Evolutionary conservation across 2,329 filamentous ascomycete species (phyloP).

Genomic region (Nemania diffusa): DNA sequence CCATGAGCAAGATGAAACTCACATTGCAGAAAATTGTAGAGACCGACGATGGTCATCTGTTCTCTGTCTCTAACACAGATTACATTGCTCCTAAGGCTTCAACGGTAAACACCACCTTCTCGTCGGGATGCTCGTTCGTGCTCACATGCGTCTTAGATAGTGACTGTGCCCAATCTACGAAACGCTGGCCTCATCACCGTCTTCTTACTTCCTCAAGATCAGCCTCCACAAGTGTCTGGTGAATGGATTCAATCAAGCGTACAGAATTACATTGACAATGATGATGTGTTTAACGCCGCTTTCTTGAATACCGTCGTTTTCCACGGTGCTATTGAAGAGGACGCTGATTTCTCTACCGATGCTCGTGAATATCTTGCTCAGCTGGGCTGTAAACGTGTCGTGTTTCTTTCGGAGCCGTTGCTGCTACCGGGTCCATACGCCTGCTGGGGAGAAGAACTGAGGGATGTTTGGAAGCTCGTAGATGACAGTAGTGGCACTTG

Average conservation of each 20-base stretch:
- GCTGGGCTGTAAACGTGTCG: background rate
- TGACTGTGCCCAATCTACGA: background rate
- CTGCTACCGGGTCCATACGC: background rate
- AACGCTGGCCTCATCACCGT: background rate
- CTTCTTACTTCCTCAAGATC: background rate
- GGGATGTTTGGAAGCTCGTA: constrained; percentile 2
- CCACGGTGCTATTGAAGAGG: background rate
- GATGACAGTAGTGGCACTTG: constrained; percentile 3
- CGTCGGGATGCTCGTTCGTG: background rate
- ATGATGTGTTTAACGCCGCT: background rate
- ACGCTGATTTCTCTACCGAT: background rate
- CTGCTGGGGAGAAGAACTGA: background rate
- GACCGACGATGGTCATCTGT: background rate
- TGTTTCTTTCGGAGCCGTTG: background rate
- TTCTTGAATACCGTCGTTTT: constrained; percentile 1
- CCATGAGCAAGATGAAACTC: too few species aligned
- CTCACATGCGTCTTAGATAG: background rate
- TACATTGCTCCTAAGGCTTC: background rate
- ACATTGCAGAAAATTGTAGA: background rate
- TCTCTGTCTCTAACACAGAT: background rate
- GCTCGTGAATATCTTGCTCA: background rate
- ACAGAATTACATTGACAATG: background rate
- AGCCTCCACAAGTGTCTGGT: background rate
- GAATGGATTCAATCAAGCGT: background rate
- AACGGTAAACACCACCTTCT: background rate